Conservation (phyloP, 495 filamentous ascomycete species). For the Saxophila tyrrhenica region DNA sequence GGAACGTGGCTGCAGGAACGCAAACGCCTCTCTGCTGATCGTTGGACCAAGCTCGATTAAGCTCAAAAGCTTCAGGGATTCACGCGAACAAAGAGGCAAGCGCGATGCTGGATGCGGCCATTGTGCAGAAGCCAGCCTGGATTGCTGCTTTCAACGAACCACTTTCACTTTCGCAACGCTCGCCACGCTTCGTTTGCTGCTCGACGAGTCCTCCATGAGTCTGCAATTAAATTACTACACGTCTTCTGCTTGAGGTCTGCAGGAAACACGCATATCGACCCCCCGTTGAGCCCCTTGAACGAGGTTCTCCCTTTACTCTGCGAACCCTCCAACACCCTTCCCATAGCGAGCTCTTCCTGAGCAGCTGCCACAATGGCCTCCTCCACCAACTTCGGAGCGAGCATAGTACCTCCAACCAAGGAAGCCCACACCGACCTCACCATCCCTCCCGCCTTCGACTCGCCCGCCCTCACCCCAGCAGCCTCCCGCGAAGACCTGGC, state of each 20-base stretch:
- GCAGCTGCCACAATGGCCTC: not conserved
- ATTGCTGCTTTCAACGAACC: too few species aligned
- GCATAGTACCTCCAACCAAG: constrained; percentile 4
- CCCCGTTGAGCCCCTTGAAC: not conserved
- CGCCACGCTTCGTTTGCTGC: not conserved
- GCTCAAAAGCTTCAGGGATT: not conserved
- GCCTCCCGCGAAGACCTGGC: constrained; percentile 9
- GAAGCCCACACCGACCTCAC: constrained; percentile 1
- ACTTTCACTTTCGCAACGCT: too few species aligned
- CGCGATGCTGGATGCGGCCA: not conserved
- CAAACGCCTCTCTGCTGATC: too few species aligned
- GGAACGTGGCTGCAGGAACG: too few species aligned
- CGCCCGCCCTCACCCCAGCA: constrained; percentile 13
- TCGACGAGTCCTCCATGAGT: not conserved
- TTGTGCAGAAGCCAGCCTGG: too few species aligned
- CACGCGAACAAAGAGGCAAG: not conserved
- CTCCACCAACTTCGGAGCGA: constrained; percentile 16
- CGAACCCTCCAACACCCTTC: not conserved
- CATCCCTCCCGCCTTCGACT: constrained; percentile 9
- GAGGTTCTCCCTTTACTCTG: not conserved
- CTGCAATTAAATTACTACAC: not conserved
- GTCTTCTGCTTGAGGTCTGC: not conserved
- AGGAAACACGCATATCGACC: too few species aligned
- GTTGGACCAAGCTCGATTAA: too few species aligned
- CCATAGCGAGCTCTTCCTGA: not conserved